A percentile compares a stretch with the other conserved stretches of the same genome.
phyloP scores from a whole-genome alignment of 1,139 yeast genomes.

The Hansenula lynferdii region DNA sequence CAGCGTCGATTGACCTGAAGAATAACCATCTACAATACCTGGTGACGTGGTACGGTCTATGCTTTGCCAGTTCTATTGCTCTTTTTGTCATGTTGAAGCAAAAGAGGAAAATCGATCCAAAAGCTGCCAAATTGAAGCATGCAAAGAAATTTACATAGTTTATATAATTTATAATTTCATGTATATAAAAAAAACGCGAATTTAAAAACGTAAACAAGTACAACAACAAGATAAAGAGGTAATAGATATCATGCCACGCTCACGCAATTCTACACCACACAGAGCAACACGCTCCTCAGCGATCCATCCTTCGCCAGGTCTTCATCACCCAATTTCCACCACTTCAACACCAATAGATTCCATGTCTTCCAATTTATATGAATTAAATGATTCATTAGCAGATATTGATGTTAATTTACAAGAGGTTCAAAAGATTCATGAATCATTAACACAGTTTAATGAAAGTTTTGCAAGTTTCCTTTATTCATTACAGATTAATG shows the following conservation, averaged over 20 bases:
- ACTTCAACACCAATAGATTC: conserved; percentile 17
- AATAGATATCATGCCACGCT: conserved; percentile 1
- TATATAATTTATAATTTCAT: no score
- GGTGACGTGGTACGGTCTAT: conserved; percentile 92
- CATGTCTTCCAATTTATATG: conserved; percentile 23
- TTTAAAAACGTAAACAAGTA: not conserved
- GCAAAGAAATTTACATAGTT: conserved; percentile 28
- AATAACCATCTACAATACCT: conserved; percentile 92
- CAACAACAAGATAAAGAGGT: conserved; percentile 8
- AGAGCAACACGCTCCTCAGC: conserved; percentile 15
- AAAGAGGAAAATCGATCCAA: conserved; percentile 34
- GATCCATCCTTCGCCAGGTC: conserved; percentile 19
- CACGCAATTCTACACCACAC: conserved; percentile 18
- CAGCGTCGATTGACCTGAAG: conserved; percentile 72
- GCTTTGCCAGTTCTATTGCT: conserved; percentile 63
- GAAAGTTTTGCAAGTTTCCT: conserved; percentile 61
- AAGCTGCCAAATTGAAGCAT: conserved; percentile 39
- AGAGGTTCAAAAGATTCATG: conserved; percentile 39
- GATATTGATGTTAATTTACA: conserved; percentile 50
- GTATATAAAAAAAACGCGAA: no score
- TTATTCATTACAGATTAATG: conserved; percentile 60
- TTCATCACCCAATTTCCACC: conserved; percentile 16
- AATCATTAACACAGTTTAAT: conserved; percentile 47
- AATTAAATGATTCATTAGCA: conserved; percentile 47
- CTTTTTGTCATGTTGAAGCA: conserved; percentile 53